Conservation (phyloP, 2,329 filamentous ascomycete genomes). For the Aspergillus clavatus region DNA sequence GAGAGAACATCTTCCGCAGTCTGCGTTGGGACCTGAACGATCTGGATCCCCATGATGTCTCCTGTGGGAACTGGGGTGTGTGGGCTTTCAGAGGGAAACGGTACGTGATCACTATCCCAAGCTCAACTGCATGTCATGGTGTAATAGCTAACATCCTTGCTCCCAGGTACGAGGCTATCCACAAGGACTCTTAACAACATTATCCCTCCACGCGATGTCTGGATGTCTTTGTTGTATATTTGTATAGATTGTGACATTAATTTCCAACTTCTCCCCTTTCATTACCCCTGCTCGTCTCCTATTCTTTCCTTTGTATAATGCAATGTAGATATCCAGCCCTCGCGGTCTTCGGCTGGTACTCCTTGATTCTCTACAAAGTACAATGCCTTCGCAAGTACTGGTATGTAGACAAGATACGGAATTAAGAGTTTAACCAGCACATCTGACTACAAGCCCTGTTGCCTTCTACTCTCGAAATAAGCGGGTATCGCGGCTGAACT, state of each 20-base stretch:
- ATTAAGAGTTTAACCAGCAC: too few relatives aligned
- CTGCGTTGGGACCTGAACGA: slow-evolving; percentile 96
- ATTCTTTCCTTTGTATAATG: background rate
- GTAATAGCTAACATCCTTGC: slow-evolving; percentile 7
- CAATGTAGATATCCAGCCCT: too few relatives aligned
- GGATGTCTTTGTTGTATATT: slow-evolving; percentile 2
- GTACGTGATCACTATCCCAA: slow-evolving; percentile 46
- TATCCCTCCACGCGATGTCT: background rate
- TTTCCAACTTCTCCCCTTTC: background rate
- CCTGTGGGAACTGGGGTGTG: slow-evolving; percentile 92
- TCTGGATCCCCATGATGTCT: slow-evolving; percentile 86
- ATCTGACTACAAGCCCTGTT: too few relatives aligned
- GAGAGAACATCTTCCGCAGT: slow-evolving; percentile 91
- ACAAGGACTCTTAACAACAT: slow-evolving; percentile 22
- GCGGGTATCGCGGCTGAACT: too few relatives aligned
- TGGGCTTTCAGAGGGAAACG: slow-evolving; percentile 98
- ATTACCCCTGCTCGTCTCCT: background rate
- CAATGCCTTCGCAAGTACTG: too few relatives aligned
- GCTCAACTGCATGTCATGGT: background rate
- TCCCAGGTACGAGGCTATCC: slow-evolving; percentile 37
- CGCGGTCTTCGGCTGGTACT: too few relatives aligned
- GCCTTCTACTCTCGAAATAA: too few relatives aligned
- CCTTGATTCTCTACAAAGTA: too few relatives aligned
- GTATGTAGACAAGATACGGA: too few relatives aligned
- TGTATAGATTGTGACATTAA: background rate